These are phyloP conservation scores for Aspergillus japonicus DNA, from an alignment of 2,329 filamentous ascomycete species.

Conservation along the genomic window DNA sequence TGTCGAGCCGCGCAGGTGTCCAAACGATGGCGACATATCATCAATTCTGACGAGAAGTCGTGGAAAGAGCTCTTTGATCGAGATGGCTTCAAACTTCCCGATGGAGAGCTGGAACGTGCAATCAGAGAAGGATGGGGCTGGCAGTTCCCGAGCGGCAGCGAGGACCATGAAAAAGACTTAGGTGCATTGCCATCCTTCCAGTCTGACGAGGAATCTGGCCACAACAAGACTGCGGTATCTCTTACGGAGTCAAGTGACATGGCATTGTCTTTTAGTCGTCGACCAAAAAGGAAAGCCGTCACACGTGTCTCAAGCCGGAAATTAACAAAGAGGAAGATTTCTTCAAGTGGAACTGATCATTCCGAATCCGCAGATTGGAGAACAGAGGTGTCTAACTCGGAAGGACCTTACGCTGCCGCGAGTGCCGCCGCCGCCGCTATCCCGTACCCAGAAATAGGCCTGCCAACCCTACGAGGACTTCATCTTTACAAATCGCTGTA, in stretches of 20 bases:
- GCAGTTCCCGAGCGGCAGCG: constrained; percentile 77
- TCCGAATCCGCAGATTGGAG: constrained; percentile 47
- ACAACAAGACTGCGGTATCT: constrained; percentile 18
- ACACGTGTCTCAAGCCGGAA: constrained; percentile 51
- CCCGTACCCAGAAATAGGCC: constrained; percentile 75
- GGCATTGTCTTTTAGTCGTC: constrained; percentile 29
- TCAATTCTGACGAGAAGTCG: constrained; percentile 89
- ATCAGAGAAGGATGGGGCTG: constrained; percentile 95
- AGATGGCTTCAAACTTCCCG: constrained; percentile 75
- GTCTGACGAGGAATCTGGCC: constrained; percentile 40
- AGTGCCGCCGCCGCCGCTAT: constrained; percentile 80
- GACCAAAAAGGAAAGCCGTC: constrained; percentile 50
- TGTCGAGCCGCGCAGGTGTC: constrained; percentile 91
- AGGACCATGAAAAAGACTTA: constrained; percentile 78
- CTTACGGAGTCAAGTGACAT: constrained; percentile 27
- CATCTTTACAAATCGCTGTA: constrained; percentile 97
- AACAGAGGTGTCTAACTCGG: constrained; percentile 55
- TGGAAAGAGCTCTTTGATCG: constrained; percentile 91
- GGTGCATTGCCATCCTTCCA: constrained; percentile 52
- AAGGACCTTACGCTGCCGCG: constrained; percentile 81
- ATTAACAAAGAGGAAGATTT: constrained; percentile 56
- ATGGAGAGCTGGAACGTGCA: constrained; percentile 80
- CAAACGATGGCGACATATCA: constrained; percentile 85
- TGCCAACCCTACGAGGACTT: constrained; percentile 74
- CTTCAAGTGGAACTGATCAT: constrained; percentile 44